phyloP scores from a whole-genome alignment of 2,329 filamentous ascomycete species.

The Chaetomiaceae sp. region DNA sequence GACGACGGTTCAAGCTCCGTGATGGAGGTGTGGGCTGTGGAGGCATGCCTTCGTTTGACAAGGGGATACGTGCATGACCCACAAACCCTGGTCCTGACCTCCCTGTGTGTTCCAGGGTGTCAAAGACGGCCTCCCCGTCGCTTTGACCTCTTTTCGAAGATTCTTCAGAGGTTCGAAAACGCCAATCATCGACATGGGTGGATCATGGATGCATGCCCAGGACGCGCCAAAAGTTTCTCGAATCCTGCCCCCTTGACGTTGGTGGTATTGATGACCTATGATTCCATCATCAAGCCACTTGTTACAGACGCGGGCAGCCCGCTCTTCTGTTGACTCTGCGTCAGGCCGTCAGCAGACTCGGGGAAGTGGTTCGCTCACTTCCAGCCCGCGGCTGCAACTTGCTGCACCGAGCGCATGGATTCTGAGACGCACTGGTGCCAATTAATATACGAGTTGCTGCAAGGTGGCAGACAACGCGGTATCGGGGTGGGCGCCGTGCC shows the following conservation, averaged over 20 bases:
- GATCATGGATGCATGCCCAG: neutral
- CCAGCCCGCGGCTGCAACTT: neutral
- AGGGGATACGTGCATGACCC: conserved; percentile 11
- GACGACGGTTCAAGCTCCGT: neutral
- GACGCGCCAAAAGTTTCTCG: conserved; percentile 2
- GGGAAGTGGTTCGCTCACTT: neutral
- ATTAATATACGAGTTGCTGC: conserved; percentile 18
- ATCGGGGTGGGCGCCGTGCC: neutral
- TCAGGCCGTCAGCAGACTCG: conserved; percentile 7
- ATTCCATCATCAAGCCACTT: conserved; percentile 22
- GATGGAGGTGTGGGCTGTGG: conserved; percentile 11
- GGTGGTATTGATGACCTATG: conserved; percentile 18
- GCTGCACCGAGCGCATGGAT: conserved; percentile 11
- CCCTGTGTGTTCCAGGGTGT: neutral
- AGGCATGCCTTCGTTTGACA: neutral
- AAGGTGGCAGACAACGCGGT: neutral
- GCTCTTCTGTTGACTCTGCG: conserved; percentile 1
- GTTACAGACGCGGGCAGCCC: neutral
- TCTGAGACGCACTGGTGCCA: conserved; percentile 9
- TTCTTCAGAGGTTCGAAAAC: conserved; percentile 26
- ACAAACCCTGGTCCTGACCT: conserved; percentile 14
- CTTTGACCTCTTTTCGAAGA: conserved; percentile 27
- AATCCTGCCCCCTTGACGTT: conserved; percentile 9
- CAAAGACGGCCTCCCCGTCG: conserved; percentile 15
- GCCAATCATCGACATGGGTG: conserved; percentile 21